Evolutionary conservation across 1,284 basidiomycete species (phyloP).

Genomic region (Inonotus hispidus): DNA sequence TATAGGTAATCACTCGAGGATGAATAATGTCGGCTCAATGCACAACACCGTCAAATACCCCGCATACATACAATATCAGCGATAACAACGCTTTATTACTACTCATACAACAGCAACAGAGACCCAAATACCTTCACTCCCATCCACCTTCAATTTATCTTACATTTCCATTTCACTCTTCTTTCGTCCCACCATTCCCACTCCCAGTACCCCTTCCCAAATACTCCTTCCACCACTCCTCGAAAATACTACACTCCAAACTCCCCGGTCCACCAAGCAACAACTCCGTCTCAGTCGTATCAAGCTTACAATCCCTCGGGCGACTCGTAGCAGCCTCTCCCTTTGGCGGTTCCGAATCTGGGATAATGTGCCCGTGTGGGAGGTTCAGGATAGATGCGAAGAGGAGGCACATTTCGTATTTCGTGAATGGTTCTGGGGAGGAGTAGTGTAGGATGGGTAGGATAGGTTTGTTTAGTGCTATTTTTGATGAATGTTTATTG

Average conservation of each 20-base stretch:
- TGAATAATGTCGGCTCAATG: no score
- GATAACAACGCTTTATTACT: no score
- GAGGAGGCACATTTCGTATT: conserved; percentile 78
- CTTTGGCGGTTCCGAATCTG: conserved; percentile 59
- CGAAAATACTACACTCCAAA: conserved; percentile 59
- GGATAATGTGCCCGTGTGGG: conserved; percentile 59
- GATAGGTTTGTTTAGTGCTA: conserved; percentile 36
- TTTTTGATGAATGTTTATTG: neutral
- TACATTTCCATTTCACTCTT: no score
- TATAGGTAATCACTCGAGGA: no score
- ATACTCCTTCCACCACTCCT: conserved; percentile 64
- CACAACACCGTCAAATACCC: no score
- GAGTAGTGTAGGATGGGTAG: conserved; percentile 76
- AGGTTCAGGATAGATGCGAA: conserved; percentile 64
- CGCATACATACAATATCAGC: no score
- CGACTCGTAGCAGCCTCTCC: conserved; percentile 56
- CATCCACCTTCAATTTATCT: no score
- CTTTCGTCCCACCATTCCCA: no score
- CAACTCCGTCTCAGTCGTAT: conserved; percentile 61
- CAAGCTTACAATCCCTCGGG: conserved; percentile 67
- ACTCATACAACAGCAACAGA: no score
- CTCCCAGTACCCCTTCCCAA: conserved; percentile 26
- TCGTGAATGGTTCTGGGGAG: conserved; percentile 69
- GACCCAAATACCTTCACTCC: no score
- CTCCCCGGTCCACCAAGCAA: conserved; percentile 47